phyloP scores from a whole-genome alignment of 805 yeast genomes.

The Candida palmyrensis region DNA sequence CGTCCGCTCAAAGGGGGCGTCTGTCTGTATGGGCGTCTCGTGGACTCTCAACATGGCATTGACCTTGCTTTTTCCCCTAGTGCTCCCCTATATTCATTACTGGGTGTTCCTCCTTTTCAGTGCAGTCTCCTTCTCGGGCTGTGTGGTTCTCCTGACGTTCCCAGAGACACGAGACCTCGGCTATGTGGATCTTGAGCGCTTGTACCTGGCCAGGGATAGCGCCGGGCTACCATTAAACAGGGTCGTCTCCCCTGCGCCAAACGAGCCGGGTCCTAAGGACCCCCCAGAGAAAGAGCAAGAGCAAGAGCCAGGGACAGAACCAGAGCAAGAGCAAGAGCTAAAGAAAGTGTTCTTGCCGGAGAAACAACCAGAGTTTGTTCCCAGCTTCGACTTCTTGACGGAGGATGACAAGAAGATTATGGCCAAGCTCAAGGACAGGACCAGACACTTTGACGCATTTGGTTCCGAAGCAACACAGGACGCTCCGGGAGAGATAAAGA shows the following conservation, averaged over 20 bases:
- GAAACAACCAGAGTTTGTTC: too few species aligned
- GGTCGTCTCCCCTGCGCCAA: too few species aligned
- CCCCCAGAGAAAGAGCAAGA: too few species aligned
- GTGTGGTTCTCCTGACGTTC: constrained; percentile 25
- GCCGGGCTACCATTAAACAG: too few species aligned
- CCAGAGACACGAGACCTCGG: constrained; percentile 40
- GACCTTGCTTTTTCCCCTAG: constrained; percentile 36
- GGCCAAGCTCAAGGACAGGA: constrained; percentile 1
- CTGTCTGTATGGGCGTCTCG: constrained; percentile 41
- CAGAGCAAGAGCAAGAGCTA: too few species aligned
- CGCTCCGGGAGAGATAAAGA: neutral
- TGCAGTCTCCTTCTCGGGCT: constrained; percentile 22
- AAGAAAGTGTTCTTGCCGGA: too few species aligned
- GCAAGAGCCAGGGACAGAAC: too few species aligned
- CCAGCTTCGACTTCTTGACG: neutral
- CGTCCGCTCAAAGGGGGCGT: constrained; percentile 43
- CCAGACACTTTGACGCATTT: neutral
- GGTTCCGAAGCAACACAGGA: neutral
- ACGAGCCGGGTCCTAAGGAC: too few species aligned
- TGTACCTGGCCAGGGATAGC: too few species aligned
- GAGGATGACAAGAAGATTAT: constrained; percentile 5
- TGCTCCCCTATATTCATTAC: constrained; percentile 30
- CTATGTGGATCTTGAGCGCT: neutral
- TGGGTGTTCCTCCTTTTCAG: constrained; percentile 39
- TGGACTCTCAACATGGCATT: constrained; percentile 38